Percentiles rank a stretch among this genome's conserved stretches.
Conservation (phyloP, 2,329 filamentous ascomycete genomes). For the Fusarium keratoplasticum region DNA sequence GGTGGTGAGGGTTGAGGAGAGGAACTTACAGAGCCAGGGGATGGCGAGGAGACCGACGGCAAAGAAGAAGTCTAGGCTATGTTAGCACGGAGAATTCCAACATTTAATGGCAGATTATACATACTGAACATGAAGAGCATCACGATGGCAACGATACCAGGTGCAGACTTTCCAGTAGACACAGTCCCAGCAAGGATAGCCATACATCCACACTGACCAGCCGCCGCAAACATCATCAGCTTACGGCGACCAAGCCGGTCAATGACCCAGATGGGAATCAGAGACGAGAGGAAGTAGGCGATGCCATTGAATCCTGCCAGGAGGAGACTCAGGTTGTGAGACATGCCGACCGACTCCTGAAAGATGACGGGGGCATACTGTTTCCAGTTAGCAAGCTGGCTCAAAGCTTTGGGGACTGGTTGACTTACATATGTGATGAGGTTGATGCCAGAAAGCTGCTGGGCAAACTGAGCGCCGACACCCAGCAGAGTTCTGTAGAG, state of each 20-base stretch:
- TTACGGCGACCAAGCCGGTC: constrained; percentile 64
- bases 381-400: constrained; percentile 9
- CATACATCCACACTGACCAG: constrained; percentile 56
- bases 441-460: constrained; percentile 52
- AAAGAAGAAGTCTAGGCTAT: constrained; percentile 51
- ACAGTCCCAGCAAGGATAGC: constrained; percentile 58
- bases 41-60: constrained; percentile 55
- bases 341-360: constrained; percentile 57
- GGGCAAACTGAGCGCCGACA: constrained; percentile 59
- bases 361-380: constrained; percentile 57
- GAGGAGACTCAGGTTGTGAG: constrained; percentile 60
- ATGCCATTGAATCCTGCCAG: constrained; percentile 63
- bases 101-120: too few relatives aligned
- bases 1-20: too few relatives aligned
- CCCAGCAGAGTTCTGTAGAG: constrained; percentile 54
- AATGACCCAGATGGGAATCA: constrained; percentile 50
- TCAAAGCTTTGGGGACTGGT: background rate
- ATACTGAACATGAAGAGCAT: constrained; percentile 57
- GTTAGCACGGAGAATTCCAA: too few relatives aligned
- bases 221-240: constrained; percentile 64
- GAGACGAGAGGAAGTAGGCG: constrained; percentile 49
- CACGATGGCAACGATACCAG: constrained; percentile 56
- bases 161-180: constrained; percentile 49
- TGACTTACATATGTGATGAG: constrained; percentile 47
- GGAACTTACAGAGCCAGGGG: constrained; percentile 48